phyloP scores from a whole-genome alignment of 768 basidiomycete species.

The Naematelia encephala region DNA sequence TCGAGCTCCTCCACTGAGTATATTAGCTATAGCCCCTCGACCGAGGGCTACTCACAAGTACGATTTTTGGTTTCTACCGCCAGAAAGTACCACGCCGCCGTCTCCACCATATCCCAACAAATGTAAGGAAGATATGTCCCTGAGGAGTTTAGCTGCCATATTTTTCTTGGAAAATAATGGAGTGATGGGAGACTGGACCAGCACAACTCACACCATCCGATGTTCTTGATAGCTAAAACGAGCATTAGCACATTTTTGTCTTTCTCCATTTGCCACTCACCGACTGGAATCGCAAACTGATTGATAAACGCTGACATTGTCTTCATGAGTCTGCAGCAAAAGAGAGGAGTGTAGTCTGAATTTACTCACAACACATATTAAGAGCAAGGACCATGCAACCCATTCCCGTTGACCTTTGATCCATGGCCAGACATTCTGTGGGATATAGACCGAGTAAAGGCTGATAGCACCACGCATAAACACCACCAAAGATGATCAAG shows the following conservation, averaged over 20 bases:
- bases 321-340: background rate
- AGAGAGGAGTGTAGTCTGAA: no score
- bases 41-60: slow-evolving; percentile 35
- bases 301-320: slow-evolving; percentile 17
- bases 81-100: slow-evolving; percentile 44
- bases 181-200: background rate
- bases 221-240: slow-evolving; percentile 5
- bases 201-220: slow-evolving; percentile 20
- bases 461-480: slow-evolving; percentile 28
- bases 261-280: background rate
- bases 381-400: slow-evolving; percentile 23
- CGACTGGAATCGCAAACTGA: slow-evolving; percentile 24
- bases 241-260: background rate
- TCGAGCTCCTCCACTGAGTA: slow-evolving; percentile 31
- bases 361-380: slow-evolving; percentile 24
- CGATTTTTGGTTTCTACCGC: slow-evolving; percentile 49
- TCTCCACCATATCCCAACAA: slow-evolving; percentile 44
- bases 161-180: no score
- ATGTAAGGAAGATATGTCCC: slow-evolving; percentile 36
- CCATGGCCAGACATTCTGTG: slow-evolving; percentile 25
- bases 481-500: slow-evolving; percentile 26
- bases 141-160: slow-evolving; percentile 1
- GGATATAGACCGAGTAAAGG: slow-evolving; percentile 30
- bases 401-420: slow-evolving; percentile 34
- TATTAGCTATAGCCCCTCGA: background rate